A percentile compares a stretch with the other conserved stretches of the same genome.
These are phyloP conservation scores for Globisporangium yorkense DNA, from an alignment of 352 stramenopile genomes.

Conservation along the genomic window DNA sequence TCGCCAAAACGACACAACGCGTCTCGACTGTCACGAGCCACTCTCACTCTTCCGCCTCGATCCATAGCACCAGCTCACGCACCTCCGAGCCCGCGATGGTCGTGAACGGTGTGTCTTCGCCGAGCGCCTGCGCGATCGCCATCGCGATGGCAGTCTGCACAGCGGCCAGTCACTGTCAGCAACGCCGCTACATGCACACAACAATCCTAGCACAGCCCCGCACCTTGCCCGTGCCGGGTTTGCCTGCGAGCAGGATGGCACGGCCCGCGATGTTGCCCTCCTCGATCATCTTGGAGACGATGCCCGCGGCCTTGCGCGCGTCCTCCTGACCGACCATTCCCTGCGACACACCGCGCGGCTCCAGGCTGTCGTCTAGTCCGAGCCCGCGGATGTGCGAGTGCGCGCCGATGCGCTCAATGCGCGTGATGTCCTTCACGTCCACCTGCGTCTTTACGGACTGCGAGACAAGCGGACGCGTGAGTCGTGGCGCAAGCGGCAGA, in stretches of 20 bases:
- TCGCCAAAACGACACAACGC: background rate
- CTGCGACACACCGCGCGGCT: conserved; percentile 91
- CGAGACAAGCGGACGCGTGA: background rate
- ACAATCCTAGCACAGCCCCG: background rate
- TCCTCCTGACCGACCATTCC: conserved; percentile 96
- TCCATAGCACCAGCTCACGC: background rate
- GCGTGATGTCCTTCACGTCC: conserved; percentile 96
- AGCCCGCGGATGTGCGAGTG: conserved; percentile 99
- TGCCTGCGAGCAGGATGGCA: conserved; percentile 94
- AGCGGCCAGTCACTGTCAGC: background rate
- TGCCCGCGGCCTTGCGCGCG: conserved; percentile 91
- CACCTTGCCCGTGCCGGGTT: conserved; percentile 94
- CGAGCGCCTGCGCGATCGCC: conserved; percentile 96
- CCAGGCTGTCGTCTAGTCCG: conserved; percentile 96
- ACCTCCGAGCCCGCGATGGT: conserved; percentile 96
- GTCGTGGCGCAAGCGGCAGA: background rate
- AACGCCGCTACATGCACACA: background rate
- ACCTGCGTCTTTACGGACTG: conserved; percentile 76
- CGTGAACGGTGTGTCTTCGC: conserved; percentile 98
- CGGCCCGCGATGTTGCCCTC: conserved; percentile 97
- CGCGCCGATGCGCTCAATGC: conserved; percentile 97
- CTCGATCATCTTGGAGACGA: conserved; percentile 98
- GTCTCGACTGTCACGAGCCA: background rate
- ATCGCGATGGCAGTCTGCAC: conserved; percentile 96
- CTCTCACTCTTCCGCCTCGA: background rate